A percentile compares a stretch with the other conserved stretches of the same genome.
phyloP scores from a whole-genome alignment of 768 basidiomycete genomes.

The Termitomyces sp. region DNA sequence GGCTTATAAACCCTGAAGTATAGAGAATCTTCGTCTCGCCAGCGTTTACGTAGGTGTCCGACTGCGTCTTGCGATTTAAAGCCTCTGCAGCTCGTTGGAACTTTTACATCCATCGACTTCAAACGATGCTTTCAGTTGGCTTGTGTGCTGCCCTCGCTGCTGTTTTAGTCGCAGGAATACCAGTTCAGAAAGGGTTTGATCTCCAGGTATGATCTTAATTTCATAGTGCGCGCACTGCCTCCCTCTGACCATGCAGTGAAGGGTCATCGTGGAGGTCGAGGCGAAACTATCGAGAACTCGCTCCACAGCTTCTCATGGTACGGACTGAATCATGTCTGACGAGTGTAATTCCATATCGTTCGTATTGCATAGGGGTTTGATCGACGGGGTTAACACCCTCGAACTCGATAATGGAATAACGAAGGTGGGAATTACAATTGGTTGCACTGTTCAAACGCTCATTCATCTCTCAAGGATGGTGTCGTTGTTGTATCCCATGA shows the following conservation, averaged over 20 bases:
- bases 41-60: background rate
- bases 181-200: constrained; percentile 3
- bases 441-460: background rate
- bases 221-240: background rate
- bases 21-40: background rate
- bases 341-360: background rate
- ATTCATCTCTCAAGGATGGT: constrained; percentile 48
- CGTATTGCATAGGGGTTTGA: constrained; percentile 50
- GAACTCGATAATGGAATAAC: constrained; percentile 79
- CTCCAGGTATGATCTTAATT: constrained; percentile 4
- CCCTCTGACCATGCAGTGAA: constrained; percentile 17
- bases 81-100: background rate
- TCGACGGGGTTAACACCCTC: constrained; percentile 70
- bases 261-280: constrained; percentile 76
- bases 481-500: constrained; percentile 81
- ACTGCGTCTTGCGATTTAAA: background rate
- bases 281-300: constrained; percentile 67
- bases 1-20: background rate
- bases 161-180: background rate
- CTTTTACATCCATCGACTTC: background rate
- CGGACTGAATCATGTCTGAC: constrained; percentile 9
- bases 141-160: background rate
- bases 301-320: constrained; percentile 76
- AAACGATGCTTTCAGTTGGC: constrained; percentile 3
- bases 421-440: constrained; percentile 32